phyloP scores from a whole-genome alignment of 306 rosid species.

The Notholithocarpus densiflorus region DNA sequence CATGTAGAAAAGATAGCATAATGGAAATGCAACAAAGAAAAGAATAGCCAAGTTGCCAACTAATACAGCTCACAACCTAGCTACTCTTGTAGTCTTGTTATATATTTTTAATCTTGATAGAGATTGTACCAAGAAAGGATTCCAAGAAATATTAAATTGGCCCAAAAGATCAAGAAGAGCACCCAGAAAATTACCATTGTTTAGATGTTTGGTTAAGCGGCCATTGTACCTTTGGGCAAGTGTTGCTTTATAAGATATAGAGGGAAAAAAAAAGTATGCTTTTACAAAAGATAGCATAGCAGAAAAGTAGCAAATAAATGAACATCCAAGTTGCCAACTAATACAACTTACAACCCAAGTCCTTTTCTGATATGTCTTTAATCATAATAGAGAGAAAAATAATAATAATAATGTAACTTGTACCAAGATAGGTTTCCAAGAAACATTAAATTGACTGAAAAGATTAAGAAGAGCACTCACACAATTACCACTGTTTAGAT shows the following conservation, averaged over 20 bases:
- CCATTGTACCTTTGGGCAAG: too few species aligned
- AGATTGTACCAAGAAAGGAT: too few species aligned
- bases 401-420: constrained; percentile 14
- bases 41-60: too few species aligned
- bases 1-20: too few species aligned
- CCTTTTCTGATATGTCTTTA: not conserved
- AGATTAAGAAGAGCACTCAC: not conserved
- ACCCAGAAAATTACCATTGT: too few species aligned
- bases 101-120: too few species aligned
- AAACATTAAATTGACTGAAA: not conserved
- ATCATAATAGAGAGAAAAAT: constrained; percentile 24
- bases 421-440: not conserved
- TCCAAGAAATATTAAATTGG: too few species aligned
- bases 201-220: too few species aligned
- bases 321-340: not conserved
- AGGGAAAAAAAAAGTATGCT: not conserved
- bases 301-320: constrained; percentile 12
- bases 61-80: too few species aligned
- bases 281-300: not conserved
- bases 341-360: not conserved
- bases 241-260: not conserved
- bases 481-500: not conserved
- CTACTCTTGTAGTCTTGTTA: too few species aligned
- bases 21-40: too few species aligned
- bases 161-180: too few species aligned